Percentiles rank a stretch among this genome's conserved stretches.
These are phyloP conservation scores for Hypoxylon sp. DNA, from an alignment of 2,329 filamentous ascomycete species.

Conservation along the genomic window DNA sequence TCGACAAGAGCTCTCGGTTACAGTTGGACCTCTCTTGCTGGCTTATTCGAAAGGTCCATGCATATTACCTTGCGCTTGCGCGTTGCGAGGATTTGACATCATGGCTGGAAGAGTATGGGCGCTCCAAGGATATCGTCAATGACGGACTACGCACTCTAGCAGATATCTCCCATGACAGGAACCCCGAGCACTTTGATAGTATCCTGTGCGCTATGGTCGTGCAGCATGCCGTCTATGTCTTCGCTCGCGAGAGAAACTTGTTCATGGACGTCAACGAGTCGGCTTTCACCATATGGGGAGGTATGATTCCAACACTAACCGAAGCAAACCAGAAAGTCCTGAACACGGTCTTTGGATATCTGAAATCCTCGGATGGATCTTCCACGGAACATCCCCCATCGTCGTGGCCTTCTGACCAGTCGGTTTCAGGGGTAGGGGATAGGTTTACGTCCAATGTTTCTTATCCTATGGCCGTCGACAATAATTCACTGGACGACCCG, in stretches of 20 bases:
- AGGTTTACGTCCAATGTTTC: conserved; percentile 3
- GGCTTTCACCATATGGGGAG: conserved; percentile 18
- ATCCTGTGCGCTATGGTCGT: conserved; percentile 28
- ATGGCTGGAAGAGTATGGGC: conserved; percentile 9
- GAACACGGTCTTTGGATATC: conserved; percentile 7
- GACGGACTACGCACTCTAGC: conserved; percentile 17
- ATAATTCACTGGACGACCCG: conserved; percentile 5
- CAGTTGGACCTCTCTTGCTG: conserved; percentile 20
- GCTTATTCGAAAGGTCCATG: conserved; percentile 22
- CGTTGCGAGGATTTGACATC: conserved; percentile 1
- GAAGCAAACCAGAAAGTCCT: conserved; percentile 3
- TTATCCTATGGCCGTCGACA: conserved; percentile 12
- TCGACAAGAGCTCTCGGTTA: conserved; percentile 7
- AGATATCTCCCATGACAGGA: conserved; percentile 10
- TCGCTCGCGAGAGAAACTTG: conserved; percentile 3
- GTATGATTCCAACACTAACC: neutral
- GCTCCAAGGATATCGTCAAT: conserved; percentile 13
- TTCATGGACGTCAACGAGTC: conserved; percentile 9
- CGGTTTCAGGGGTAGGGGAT: conserved; percentile 19
- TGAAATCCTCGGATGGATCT: conserved; percentile 5
- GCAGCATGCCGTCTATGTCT: conserved; percentile 16
- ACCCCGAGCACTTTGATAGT: conserved; percentile 8
- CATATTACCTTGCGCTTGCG: conserved; percentile 18
- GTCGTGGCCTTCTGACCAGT: conserved; percentile 4
- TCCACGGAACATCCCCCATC: neutral